A percentile compares a stretch with the other conserved stretches of the same genome.
phyloP scores from a whole-genome alignment of 257 asterid species.

The Solanum peruvianum region DNA sequence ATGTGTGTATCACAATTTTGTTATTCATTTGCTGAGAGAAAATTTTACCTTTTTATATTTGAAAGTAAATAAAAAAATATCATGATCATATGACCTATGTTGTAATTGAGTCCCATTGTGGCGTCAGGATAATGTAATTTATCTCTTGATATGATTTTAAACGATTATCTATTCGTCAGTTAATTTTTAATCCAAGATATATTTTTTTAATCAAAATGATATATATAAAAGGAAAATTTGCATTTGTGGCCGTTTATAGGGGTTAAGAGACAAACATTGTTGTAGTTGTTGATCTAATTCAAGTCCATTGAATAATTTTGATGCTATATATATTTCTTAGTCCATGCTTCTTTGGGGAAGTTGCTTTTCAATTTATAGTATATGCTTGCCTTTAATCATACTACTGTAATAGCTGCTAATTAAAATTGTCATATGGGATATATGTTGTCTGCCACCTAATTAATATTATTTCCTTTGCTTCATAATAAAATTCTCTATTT shows the following conservation, averaged over 20 bases:
- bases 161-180: background rate
- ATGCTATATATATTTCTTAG: constrained; percentile 11
- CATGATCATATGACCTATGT: background rate
- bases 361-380: background rate
- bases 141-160: background rate
- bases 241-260: constrained; percentile 9
- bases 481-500: background rate
- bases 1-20: too few relatives aligned
- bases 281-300: background rate
- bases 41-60: too few relatives aligned
- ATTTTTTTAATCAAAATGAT: background rate
- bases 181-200: background rate
- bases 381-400: background rate
- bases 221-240: background rate
- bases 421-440: background rate
- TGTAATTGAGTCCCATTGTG: background rate
- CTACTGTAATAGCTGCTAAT: constrained; percentile 1
- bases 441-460: constrained; percentile 25
- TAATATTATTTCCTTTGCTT: background rate
- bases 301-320: constrained; percentile 11
- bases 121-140: background rate
- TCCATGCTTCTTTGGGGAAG: constrained; percentile 36
- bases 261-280: background rate
- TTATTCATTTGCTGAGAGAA: too few relatives aligned
- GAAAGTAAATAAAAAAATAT: too few relatives aligned